These are phyloP conservation scores for Pinus albicaulis DNA, from an alignment of 75 land plant species.

Conservation along the genomic window DNA sequence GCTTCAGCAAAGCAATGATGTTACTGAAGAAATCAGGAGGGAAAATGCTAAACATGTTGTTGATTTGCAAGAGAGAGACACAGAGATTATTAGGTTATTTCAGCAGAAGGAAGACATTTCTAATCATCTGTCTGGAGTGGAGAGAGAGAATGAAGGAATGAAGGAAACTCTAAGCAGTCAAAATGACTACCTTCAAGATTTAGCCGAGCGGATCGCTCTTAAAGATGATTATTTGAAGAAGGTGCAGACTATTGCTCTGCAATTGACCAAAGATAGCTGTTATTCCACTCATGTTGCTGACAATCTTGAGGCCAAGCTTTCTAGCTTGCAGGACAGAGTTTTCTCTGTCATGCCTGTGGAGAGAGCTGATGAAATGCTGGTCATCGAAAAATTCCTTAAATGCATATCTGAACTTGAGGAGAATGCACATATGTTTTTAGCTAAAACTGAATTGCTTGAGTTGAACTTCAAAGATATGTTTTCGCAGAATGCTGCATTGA, in stretches of 20 bases:
- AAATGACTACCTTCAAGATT: not conserved
- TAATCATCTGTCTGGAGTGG: not conserved
- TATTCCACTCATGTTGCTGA: constrained; percentile 11
- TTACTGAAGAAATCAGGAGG: constrained; percentile 7
- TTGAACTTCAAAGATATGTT: constrained; percentile 20
- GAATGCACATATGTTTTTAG: constrained; percentile 13
- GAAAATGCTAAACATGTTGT: not conserved
- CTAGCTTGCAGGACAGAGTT: constrained; percentile 4
- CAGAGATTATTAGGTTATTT: not conserved
- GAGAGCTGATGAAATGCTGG: not conserved
- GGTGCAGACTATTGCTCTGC: not conserved
- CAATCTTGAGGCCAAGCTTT: constrained; percentile 4
- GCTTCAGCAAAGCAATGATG: constrained; percentile 13
- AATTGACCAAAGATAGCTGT: constrained; percentile 8
- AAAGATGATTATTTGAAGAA: constrained; percentile 5
- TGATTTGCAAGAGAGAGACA: constrained; percentile 10
- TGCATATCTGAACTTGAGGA: constrained; percentile 25
- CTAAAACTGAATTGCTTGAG: constrained; percentile 35
- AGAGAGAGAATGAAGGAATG: constrained; percentile 14
- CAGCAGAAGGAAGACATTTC: constrained; percentile 3
- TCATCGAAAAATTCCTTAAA: constrained; percentile 19
- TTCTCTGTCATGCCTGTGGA: constrained; percentile 1
- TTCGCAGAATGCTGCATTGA: constrained; percentile 32
- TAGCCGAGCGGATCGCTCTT: not conserved
- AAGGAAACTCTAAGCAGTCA: not conserved